Percentiles rank a stretch among this genome's conserved stretches.
phyloP scores from a whole-genome alignment of 305 asterid genomes.

The Fraxinus paxiana region DNA sequence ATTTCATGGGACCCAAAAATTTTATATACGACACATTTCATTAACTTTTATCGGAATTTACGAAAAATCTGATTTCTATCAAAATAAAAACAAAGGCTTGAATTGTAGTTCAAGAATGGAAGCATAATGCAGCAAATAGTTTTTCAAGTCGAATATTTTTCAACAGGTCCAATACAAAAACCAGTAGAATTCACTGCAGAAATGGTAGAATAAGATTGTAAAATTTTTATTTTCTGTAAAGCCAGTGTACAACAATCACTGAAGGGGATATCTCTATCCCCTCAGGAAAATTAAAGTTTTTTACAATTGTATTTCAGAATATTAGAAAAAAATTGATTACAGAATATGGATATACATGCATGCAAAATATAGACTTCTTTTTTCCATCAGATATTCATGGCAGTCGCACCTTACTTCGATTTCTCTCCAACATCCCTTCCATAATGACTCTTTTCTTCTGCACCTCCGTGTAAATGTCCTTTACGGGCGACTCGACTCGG shows the following conservation, averaged over 20 bases:
- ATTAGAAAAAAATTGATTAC: background rate
- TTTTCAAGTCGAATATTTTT: no score
- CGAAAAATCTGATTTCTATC: no score
- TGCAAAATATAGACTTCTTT: background rate
- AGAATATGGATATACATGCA: background rate
- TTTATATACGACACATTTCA: no score
- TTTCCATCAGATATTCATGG: background rate
- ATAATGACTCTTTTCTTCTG: background rate
- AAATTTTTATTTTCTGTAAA: background rate
- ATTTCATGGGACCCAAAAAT: no score
- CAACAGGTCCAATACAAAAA: background rate
- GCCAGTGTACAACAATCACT: background rate
- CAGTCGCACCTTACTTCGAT: background rate
- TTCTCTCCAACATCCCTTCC: background rate
- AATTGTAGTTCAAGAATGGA: background rate
- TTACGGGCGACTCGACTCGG: background rate
- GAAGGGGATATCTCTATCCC: background rate
- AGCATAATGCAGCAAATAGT: no score
- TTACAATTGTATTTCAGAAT: background rate
- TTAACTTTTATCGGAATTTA: no score
- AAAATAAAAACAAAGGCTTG: no score
- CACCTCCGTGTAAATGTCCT: background rate
- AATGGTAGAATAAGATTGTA: background rate
- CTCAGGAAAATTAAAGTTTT: background rate
- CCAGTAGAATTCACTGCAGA: background rate